Base-by-base conservation (phyloP, 2,329 filamentous ascomycete genomes). In the Colletotrichum coccodes region DNA sequence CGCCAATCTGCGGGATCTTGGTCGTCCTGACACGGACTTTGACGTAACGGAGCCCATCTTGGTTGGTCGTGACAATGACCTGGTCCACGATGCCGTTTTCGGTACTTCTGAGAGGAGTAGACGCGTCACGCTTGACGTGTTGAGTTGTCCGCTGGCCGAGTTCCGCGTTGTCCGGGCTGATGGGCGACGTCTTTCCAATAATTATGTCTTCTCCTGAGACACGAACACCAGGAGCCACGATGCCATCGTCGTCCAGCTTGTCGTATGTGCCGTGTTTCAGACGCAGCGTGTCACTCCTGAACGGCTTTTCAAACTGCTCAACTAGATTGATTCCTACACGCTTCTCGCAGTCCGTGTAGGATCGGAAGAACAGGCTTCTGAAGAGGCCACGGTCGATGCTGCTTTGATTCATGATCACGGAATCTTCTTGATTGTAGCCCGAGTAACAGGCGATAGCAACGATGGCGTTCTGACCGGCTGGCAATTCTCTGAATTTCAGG, bases 381-480 rank as follows among this genome's bases (percentile, higher is more conserved):
- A 99, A 99, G 5, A 99, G 87, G 71, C 96, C 96, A 77, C 96
- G 93, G 80, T 99, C 96, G 76, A 99, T 98, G 81, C 94, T 97
- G 83, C 94, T 98, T 84, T 99, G 96, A 81, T 99, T 99, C 96
- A 99, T 98, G 76, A 99, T 97, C 73, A 99, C 95, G 73, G 96
- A 99, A 90, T 99, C 96, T 94, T 99, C 96, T 80, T 99, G 97
- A 82, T 99, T 99, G 86, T 99, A 99, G 69, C 96, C 96, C 62
- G 95, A 97, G 83, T 99, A 99, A 79, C 93, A 97, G 68, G 94
- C 91, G 82, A 99, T 99, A 46, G 96, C 97, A 14, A 99, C 96
- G 75, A 99, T 99, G 23, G 96, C 96, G 76, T 99, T 99, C 80
- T 99, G 96, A 3, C 96, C 96, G 18, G 96, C 96, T 21, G 96